phyloP scores from a whole-genome alignment of 1,284 basidiomycete species.

The Fomitopsis schrenkii region DNA sequence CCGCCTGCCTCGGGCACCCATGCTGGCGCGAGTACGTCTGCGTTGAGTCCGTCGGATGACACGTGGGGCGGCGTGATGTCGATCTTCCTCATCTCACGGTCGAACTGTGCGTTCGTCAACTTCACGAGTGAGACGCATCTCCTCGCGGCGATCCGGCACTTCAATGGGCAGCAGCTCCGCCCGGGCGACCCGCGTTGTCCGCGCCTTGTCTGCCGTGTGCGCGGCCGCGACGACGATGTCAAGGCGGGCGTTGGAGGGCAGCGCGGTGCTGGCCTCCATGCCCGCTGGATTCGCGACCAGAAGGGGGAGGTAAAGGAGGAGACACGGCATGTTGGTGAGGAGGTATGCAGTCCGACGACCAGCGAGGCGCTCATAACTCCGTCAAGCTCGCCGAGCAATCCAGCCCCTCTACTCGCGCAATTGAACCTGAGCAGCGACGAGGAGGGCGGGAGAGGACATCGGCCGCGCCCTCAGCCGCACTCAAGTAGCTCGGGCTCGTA shows the following conservation, averaged over 20 bases:
- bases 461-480: slow-evolving; percentile 28
- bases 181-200: slow-evolving; percentile 70
- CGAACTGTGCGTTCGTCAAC: slow-evolving; percentile 93
- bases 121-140: slow-evolving; percentile 68
- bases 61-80: slow-evolving; percentile 66
- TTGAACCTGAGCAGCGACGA: slow-evolving; percentile 40
- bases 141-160: slow-evolving; percentile 63
- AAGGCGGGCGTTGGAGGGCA: slow-evolving; percentile 91
- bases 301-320: slow-evolving; percentile 31
- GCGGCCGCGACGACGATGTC: slow-evolving; percentile 83
- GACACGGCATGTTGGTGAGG: slow-evolving; percentile 8
- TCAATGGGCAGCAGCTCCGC: slow-evolving; percentile 68
- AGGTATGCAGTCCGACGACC: slow-evolving; percentile 13
- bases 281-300: slow-evolving; percentile 70
- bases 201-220: slow-evolving; percentile 81
- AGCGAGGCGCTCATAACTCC: slow-evolving; percentile 27
- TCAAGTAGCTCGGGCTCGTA: slow-evolving; percentile 67
- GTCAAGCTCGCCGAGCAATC: slow-evolving; percentile 19
- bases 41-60: slow-evolving; percentile 10
- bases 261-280: slow-evolving; percentile 83
- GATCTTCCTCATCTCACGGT: slow-evolving; percentile 90
- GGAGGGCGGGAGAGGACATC: slow-evolving; percentile 21
- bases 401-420: slow-evolving; percentile 17
- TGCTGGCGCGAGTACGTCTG: background rate
- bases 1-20: slow-evolving; percentile 11